Evolutionary conservation across 2,329 filamentous ascomycete genomes (phyloP).

Genomic region (Apiospora malaysiana): DNA sequence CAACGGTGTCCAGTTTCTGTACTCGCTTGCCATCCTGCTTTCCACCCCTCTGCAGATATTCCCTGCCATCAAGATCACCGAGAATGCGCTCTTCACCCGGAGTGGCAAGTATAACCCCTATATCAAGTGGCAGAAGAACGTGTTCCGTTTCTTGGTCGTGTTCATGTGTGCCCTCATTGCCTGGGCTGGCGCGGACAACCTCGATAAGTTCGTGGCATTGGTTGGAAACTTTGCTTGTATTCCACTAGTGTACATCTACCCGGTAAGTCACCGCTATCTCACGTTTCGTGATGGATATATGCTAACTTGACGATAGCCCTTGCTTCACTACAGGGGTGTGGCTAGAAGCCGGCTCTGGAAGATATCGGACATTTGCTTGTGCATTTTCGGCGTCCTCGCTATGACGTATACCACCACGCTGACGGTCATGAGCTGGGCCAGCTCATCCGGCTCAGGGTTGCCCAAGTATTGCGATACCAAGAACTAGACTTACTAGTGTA

Average conservation of each 20-base stretch:
- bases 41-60: slow-evolving; percentile 97
- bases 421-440: slow-evolving; percentile 87
- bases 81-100: slow-evolving; percentile 90
- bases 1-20: slow-evolving; percentile 94
- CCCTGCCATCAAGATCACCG: slow-evolving; percentile 94
- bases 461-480: slow-evolving; percentile 62
- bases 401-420: slow-evolving; percentile 92
- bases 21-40: slow-evolving; percentile 95
- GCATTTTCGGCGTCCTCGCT: slow-evolving; percentile 81
- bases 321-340: slow-evolving; percentile 86
- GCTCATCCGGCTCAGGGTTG: slow-evolving; percentile 46
- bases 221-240: slow-evolving; percentile 98
- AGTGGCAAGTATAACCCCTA: slow-evolving; percentile 98
- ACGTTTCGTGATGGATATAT: slow-evolving; percentile 33
- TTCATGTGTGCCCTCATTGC: slow-evolving; percentile 85
- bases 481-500: slow-evolving; percentile 24
- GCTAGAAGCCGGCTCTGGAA: slow-evolving; percentile 72
- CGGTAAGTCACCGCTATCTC: slow-evolving; percentile 68
- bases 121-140: slow-evolving; percentile 99
- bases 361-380: slow-evolving; percentile 74
- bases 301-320: slow-evolving; percentile 64
- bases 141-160: slow-evolving; percentile 93
- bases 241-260: slow-evolving; percentile 95
- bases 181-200: slow-evolving; percentile 88
- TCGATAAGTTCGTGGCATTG: slow-evolving; percentile 96